Evolutionary conservation across 2,329 filamentous ascomycete species (phyloP), one percentile per base, ranked within the genome.

Genomic region (Ophiocordyceps sinensis): DNA sequence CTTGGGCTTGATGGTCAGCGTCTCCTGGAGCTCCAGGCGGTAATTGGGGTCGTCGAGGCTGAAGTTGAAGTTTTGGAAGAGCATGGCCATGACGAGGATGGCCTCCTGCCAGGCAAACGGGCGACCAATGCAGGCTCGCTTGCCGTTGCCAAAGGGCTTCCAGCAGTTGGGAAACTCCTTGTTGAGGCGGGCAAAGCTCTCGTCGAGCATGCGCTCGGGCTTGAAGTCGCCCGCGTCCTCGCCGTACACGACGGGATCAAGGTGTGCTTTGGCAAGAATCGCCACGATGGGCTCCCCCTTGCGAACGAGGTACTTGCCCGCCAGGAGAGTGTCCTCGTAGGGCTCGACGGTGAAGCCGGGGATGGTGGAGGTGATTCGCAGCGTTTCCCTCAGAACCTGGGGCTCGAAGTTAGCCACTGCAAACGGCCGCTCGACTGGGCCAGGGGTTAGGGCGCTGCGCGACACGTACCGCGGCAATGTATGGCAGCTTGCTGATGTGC

Each of bases 91-190:
- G 9, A 71, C 68, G 1, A 85, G 60, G 5, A 81, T 54, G 2
- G 72, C 68, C 58, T 88, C 83, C 53, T 88, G 82, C 77, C 78
- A 82, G 1, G 82, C 81, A 53, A 87, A 87, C 0, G 75, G 68
- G 1, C 81, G 65, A 4, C 83, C 83, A 45, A 87, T 86, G 49
- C 82, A 88, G 1, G 66, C 78, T 41, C 83, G 65, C 46, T 71
- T 66, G 1, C 82, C 82, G 43, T 82, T 82, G 2, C 83, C 84
- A 49, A 87, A 88, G 3, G 83, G 80, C 59, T 83, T 82, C 77
- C 75, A 82, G 28, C 70, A 68, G 41, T 74, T 75, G 13, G 68
- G 68, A 28, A 75, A 79, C 6, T 83, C 66, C 23, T 73, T 72
- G 44, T 75, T 71, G 19, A 78, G 55, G 3, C 66, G 67, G 14